Conservation (phyloP, 2,329 filamentous ascomycete genomes). For the Biscogniauxia sp. region DNA sequence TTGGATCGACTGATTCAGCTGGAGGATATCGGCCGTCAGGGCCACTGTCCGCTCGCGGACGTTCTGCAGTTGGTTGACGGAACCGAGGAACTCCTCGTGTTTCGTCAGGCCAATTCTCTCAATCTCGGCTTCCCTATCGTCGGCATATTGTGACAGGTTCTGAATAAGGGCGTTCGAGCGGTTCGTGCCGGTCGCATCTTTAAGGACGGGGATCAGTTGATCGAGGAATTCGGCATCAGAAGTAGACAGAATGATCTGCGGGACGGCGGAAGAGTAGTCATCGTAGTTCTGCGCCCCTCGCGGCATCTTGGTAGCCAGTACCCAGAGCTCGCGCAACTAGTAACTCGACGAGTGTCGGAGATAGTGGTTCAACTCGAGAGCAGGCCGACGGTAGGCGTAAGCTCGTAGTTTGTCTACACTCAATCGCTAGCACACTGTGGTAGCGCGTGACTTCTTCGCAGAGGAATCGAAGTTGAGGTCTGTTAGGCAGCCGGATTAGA, state of each 20-base stretch:
- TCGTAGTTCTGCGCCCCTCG: constrained; percentile 34
- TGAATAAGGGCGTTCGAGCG: constrained; percentile 72
- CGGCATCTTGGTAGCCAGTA: constrained; percentile 19
- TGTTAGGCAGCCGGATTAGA: not conserved
- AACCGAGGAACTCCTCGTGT: constrained; percentile 93
- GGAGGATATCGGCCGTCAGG: constrained; percentile 85
- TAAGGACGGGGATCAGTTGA: constrained; percentile 89
- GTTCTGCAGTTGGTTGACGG: constrained; percentile 88
- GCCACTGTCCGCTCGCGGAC: constrained; percentile 88
- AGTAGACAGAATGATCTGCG: constrained; percentile 85
- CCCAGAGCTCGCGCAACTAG: not conserved
- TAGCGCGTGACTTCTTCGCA: not conserved
- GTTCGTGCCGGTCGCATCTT: constrained; percentile 78
- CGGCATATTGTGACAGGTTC: constrained; percentile 76
- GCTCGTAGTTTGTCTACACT: not conserved
- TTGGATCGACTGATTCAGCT: constrained; percentile 92
- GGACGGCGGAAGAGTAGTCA: constrained; percentile 36
- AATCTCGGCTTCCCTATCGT: constrained; percentile 85
- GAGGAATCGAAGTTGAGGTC: not conserved
- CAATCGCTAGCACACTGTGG: not conserved
- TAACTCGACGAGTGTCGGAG: not conserved
- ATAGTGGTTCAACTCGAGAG: not conserved
- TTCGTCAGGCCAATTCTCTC: constrained; percentile 93
- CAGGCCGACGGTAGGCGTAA: not conserved
- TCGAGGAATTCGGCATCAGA: constrained; percentile 94